Evolutionary conservation across 305 asterid species (phyloP).

Genomic region (Plantago lanceolata): DNA sequence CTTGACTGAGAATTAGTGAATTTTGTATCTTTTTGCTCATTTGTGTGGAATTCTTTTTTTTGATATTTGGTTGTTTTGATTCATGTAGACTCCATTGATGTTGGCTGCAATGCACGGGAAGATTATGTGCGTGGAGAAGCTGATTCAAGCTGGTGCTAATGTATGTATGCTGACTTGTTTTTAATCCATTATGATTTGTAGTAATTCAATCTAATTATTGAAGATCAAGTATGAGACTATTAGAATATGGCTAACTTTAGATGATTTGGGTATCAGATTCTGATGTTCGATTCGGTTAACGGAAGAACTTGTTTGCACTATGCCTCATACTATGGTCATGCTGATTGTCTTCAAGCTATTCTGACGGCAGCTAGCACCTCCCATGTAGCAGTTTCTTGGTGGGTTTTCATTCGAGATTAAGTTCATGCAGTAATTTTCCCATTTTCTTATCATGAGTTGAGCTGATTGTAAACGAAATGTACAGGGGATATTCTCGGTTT

Average conservation of each 20-base stretch:
- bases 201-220: neutral
- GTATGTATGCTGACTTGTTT: slow-evolving; percentile 33
- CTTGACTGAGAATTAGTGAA: neutral
- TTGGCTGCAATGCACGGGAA: slow-evolving; percentile 96
- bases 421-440: neutral
- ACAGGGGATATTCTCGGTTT: slow-evolving; percentile 88
- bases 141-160: slow-evolving; percentile 89
- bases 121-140: slow-evolving; percentile 70
- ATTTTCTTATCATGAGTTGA: neutral
- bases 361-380: slow-evolving; percentile 70
- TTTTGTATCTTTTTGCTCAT: slow-evolving; percentile 8
- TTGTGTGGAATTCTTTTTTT: slow-evolving; percentile 6
- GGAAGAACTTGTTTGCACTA: slow-evolving; percentile 96
- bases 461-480: slow-evolving; percentile 4
- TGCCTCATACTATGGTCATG: slow-evolving; percentile 91
- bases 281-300: slow-evolving; percentile 80
- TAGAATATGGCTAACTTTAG: slow-evolving; percentile 23
- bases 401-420: slow-evolving; percentile 19
- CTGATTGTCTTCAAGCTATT: slow-evolving; percentile 68
- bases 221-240: neutral
- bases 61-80: slow-evolving; percentile 24
- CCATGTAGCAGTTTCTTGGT: slow-evolving; percentile 83
- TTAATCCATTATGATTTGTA: neutral
- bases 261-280: slow-evolving; percentile 45
- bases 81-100: slow-evolving; percentile 86